These are phyloP conservation scores for Fusarium redolens DNA, from an alignment of 2,329 filamentous ascomycete genomes.

Conservation along the genomic window DNA sequence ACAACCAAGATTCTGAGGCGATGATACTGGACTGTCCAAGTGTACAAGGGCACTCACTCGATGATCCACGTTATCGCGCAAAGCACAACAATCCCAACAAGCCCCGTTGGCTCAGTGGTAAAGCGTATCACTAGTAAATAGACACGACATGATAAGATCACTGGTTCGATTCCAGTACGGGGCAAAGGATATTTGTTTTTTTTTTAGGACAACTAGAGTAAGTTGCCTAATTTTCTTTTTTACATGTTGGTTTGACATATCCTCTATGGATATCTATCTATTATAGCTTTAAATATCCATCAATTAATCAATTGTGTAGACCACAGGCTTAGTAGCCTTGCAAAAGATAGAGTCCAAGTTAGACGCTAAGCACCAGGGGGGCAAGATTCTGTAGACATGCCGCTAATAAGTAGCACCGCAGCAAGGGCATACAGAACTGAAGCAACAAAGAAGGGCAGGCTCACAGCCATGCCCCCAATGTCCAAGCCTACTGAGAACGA, in stretches of 20 bases:
- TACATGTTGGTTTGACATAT: no score
- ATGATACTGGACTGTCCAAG: neutral
- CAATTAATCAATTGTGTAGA: rapidly evolving
- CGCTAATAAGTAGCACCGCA: neutral
- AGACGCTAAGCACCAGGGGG: neutral
- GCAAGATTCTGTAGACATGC: neutral
- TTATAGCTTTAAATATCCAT: rapidly evolving
- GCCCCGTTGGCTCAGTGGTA: neutral
- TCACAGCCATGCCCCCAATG: neutral
- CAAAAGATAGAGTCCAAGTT: rapidly evolving
- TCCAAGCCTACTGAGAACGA: neutral
- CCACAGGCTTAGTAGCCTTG: rapidly evolving
- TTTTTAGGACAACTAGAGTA: neutral
- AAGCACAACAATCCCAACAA: neutral
- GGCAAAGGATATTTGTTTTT: neutral
- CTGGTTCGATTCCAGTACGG: neutral
- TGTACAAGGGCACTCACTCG: no score
- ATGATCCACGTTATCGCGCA: rapidly evolving
- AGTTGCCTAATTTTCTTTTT: no score
- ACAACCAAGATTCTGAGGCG: neutral
- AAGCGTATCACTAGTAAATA: neutral
- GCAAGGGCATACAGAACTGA: neutral
- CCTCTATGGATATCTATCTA: rapidly evolving
- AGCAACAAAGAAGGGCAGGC: conserved; percentile 2
- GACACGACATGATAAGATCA: neutral